Percentiles rank a stretch among this genome's conserved stretches.
Evolutionary conservation across 2,329 filamentous ascomycete genomes (phyloP).

Genomic region (Furcasterigmium furcatum): DNA sequence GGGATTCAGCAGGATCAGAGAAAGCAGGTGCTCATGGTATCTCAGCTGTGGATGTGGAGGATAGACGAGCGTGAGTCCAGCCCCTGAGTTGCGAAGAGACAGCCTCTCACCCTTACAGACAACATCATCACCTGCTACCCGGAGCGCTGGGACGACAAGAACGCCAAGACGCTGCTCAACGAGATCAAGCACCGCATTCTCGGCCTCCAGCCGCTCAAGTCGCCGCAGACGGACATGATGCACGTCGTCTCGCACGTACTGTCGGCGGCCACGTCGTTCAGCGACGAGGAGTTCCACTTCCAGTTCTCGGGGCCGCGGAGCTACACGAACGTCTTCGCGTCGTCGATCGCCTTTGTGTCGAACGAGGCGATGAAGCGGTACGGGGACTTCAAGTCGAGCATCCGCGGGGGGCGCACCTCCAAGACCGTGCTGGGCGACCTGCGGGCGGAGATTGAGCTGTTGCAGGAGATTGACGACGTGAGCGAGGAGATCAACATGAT

Average conservation of each 20-base stretch:
- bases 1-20: slow-evolving; percentile 15
- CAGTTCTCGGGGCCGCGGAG: slow-evolving; percentile 13
- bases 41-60: slow-evolving; percentile 17
- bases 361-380: slow-evolving; percentile 15
- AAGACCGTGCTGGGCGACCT: slow-evolving; percentile 14
- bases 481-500: slow-evolving; percentile 14
- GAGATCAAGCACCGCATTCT: slow-evolving; percentile 12
- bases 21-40: slow-evolving; percentile 22
- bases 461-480: slow-evolving; percentile 13
- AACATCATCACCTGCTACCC: slow-evolving; percentile 14
- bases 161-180: slow-evolving; percentile 13
- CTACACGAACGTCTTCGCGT: slow-evolving; percentile 11
- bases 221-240: slow-evolving; percentile 9
- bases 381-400: slow-evolving; percentile 10
- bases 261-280: slow-evolving; percentile 7
- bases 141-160: slow-evolving; percentile 15
- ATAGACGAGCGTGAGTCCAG: slow-evolving; percentile 14
- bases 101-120: slow-evolving; percentile 3
- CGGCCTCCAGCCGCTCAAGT: slow-evolving; percentile 6
- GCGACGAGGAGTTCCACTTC: slow-evolving; percentile 15
- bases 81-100: background rate
- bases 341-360: slow-evolving; percentile 11
- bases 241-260: slow-evolving; percentile 7
- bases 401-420: slow-evolving; percentile 12
- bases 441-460: slow-evolving; percentile 15